Evolutionary conservation across 257 asterid species (phyloP).

Genomic region (Datura wrightii): DNA sequence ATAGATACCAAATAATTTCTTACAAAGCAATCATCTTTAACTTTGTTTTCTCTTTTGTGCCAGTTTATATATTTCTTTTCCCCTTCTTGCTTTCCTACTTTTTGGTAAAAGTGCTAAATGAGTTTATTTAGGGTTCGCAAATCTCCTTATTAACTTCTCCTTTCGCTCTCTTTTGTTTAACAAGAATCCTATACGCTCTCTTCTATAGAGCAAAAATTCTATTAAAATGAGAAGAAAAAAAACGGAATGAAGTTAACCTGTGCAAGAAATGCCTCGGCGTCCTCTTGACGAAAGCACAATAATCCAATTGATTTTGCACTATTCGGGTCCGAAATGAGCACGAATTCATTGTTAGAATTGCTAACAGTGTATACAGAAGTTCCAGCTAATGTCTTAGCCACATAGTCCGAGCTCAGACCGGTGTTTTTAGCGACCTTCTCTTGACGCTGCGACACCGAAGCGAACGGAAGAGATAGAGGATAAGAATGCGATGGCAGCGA

Average conservation of each 20-base stretch:
- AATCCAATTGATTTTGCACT: conserved; percentile 86
- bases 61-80: background rate
- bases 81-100: background rate
- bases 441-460: conserved; percentile 75
- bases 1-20: background rate
- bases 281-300: conserved; percentile 91
- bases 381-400: conserved; percentile 80
- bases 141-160: background rate
- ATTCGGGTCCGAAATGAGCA: conserved; percentile 77
- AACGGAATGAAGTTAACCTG: conserved; percentile 64
- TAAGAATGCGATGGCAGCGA: conserved; percentile 25
- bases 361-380: conserved; percentile 91
- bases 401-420: conserved; percentile 58
- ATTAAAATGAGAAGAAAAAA: background rate
- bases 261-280: conserved; percentile 91
- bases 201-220: background rate
- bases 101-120: no score
- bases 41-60: background rate
- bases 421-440: conserved; percentile 37
- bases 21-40: background rate
- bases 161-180: background rate
- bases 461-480: conserved; percentile 58
- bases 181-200: background rate
- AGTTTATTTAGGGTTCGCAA: background rate
- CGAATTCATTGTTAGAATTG: conserved; percentile 87